phyloP scores from a whole-genome alignment of 805 yeast species.

The Kluyveromyces lactis region DNA sequence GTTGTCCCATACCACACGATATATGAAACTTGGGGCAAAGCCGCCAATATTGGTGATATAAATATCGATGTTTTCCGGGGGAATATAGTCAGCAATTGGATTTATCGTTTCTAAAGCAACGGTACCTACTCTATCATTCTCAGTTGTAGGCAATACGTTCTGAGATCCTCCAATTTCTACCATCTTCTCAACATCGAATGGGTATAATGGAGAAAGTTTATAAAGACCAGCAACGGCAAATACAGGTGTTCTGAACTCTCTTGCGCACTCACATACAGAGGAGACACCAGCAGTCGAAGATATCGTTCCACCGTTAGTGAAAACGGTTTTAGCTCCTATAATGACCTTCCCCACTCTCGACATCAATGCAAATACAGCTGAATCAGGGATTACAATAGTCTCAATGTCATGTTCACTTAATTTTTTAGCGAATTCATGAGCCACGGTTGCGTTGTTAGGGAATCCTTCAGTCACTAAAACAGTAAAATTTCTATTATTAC shows the following conservation, averaged over 20 bases:
- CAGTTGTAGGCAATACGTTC: conserved; percentile 30
- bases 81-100: conserved; percentile 83
- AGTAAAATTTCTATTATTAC: conserved; percentile 73
- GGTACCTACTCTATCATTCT: conserved; percentile 74
- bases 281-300: conserved; percentile 86
- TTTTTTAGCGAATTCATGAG: conserved; percentile 72
- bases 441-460: conserved; percentile 75
- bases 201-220: conserved; percentile 88
- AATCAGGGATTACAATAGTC: conserved; percentile 85
- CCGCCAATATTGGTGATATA: conserved; percentile 95
- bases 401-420: conserved; percentile 82
- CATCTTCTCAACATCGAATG: conserved; percentile 73
- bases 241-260: conserved; percentile 92
- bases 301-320: conserved; percentile 93
- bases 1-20: conserved; percentile 90
- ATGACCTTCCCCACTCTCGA: conserved; percentile 94
- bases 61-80: conserved; percentile 91
- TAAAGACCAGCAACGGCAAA: conserved; percentile 91
- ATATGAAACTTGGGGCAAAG: conserved; percentile 90
- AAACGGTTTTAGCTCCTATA: conserved; percentile 84
- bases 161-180: conserved; percentile 84
- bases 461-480: conserved; percentile 87
- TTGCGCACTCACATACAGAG: conserved; percentile 91
- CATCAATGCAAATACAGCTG: conserved; percentile 92
- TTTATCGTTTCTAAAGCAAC: conserved; percentile 51